A percentile compares a stretch with the other conserved stretches of the same genome.
Evolutionary conservation across 305 asterid species (phyloP).

Genomic region (Fraxinus baroniana): DNA sequence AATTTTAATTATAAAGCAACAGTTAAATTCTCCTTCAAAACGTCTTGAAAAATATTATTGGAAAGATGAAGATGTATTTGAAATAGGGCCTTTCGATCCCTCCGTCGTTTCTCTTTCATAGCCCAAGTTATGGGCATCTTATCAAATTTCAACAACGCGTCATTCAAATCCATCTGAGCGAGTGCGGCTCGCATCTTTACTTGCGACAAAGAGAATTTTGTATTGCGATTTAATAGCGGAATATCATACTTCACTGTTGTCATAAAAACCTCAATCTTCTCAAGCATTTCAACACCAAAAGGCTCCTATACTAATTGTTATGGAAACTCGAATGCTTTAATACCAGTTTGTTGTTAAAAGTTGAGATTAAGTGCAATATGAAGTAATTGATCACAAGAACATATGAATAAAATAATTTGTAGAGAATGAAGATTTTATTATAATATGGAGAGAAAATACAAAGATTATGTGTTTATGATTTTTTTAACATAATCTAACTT

Average conservation of each 20-base stretch:
- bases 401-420: too few species aligned
- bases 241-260: not conserved
- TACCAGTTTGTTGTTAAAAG: not conserved
- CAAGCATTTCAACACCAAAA: not conserved
- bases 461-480: not conserved
- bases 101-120: too few species aligned
- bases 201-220: not conserved
- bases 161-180: too few species aligned
- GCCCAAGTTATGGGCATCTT: not conserved
- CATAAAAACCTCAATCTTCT: not conserved
- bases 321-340: not conserved
- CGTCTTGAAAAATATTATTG: not conserved
- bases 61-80: not conserved
- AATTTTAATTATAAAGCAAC: not conserved
- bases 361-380: not conserved
- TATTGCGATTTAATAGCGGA: not conserved
- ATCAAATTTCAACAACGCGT: not conserved
- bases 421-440: not conserved
- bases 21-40: not conserved
- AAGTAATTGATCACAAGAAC: not conserved
- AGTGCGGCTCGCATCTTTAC: not conserved
- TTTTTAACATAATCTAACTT: not conserved
- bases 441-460: not conserved
- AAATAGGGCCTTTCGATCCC: too few species aligned
- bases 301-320: not conserved